These are phyloP conservation scores for Chloromonas sp. DNA, from an alignment of 163 green algal genomes.

Conservation along the genomic window DNA sequence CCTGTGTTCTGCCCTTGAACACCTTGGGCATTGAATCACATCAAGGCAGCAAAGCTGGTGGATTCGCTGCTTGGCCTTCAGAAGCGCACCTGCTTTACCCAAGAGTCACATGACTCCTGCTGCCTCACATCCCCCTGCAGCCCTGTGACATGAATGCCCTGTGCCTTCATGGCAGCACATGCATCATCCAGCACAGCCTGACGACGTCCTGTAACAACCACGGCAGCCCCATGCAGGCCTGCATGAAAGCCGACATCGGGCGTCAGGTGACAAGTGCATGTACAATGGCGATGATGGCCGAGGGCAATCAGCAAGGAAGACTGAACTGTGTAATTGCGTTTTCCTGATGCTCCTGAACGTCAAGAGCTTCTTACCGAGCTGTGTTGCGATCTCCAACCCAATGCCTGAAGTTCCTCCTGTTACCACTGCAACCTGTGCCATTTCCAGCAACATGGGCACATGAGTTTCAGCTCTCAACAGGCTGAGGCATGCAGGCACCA, in stretches of 20 bases:
- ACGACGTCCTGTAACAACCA: slow-evolving; percentile 81
- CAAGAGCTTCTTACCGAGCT: slow-evolving; percentile 65
- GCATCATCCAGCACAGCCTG: slow-evolving; percentile 71
- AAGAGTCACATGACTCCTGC: slow-evolving; percentile 59
- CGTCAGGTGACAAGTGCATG: neutral
- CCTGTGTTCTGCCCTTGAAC: no score
- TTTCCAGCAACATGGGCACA: neutral
- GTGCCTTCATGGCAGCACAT: slow-evolving; percentile 36
- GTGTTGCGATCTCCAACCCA: slow-evolving; percentile 81
- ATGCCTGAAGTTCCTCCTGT: slow-evolving; percentile 90
- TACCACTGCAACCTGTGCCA: slow-evolving; percentile 68
- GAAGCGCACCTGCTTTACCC: neutral
- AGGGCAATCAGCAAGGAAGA: neutral
- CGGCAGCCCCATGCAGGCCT: slow-evolving; percentile 82
- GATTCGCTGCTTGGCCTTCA: no score
- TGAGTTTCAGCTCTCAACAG: neutral
- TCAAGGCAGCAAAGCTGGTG: no score
- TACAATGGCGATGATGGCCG: neutral
- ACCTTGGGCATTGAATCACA: no score
- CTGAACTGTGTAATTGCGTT: neutral
- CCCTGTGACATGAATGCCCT: slow-evolving; percentile 56
- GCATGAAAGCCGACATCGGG: neutral
- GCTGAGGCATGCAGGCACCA: neutral
- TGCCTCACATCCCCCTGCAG: slow-evolving; percentile 83
- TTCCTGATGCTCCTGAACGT: no score